Percentiles rank a stretch among this genome's conserved stretches.
Evolutionary conservation across 1,284 basidiomycete genomes (phyloP).

Genomic region (Amanita bisporigera): DNA sequence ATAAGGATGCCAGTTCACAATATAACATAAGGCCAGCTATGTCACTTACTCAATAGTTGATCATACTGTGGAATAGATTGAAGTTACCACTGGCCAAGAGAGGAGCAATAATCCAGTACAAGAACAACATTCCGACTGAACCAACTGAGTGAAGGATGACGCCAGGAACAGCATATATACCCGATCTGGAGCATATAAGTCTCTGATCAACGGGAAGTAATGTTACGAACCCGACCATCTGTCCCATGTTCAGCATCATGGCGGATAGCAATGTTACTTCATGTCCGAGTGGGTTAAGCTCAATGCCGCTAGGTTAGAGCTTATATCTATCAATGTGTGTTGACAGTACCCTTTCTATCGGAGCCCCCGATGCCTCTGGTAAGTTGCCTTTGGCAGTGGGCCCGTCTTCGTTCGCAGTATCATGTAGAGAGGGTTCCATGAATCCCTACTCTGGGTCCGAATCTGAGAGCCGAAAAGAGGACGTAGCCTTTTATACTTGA

Average conservation of each 20-base stretch:
- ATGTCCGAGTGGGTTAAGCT: slow-evolving; percentile 36
- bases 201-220: not conserved
- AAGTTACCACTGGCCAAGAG: slow-evolving; percentile 40
- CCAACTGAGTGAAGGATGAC: slow-evolving; percentile 41
- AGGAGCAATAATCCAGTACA: slow-evolving; percentile 40
- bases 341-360: not conserved
- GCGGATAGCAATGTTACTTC: slow-evolving; percentile 43
- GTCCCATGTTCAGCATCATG: slow-evolving; percentile 43
- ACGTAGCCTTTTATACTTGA: too few relatives aligned
- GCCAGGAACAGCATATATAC: slow-evolving; percentile 44
- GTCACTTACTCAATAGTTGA: not conserved
- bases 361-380: not conserved
- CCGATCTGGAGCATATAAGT: slow-evolving; percentile 28
- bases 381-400: not conserved
- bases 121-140: slow-evolving; percentile 38
- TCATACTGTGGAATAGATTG: not conserved
- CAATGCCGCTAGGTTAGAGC: not conserved
- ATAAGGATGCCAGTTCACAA: slow-evolving; percentile 42
- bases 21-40: slow-evolving; percentile 39
- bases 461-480: not conserved
- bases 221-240: slow-evolving; percentile 38
- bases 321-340: too few relatives aligned
- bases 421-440: not conserved
- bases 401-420: not conserved
- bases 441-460: not conserved